Evolutionary conservation across 768 basidiomycete species (phyloP), one percentile per base, ranked within the genome.

Genomic region (Russula griseocarnosa): DNA sequence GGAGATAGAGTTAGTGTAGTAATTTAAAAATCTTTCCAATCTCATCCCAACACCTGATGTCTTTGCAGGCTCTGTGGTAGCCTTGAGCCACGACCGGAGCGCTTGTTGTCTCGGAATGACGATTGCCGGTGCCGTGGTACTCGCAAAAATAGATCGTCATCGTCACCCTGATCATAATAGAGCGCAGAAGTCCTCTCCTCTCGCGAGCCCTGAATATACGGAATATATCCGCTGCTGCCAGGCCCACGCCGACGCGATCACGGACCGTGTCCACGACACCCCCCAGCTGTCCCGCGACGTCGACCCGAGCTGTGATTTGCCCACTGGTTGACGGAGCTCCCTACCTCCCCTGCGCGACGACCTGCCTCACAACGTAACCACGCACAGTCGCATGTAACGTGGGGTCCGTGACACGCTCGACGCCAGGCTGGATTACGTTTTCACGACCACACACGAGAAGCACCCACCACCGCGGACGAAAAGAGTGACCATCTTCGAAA

Each of bases 401-500:
- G 13, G 94, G 94, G 72, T 97, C 94, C 58, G 78, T 81, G 32
- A 90, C 91, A 66, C 82, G 84, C 70, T 90, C 88, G 73, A 95
- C 77, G 24, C 90, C 88, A 7, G 96, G 96, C 73, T 97, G 92
- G 63, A 98, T 88, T 50, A 98, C 89, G 69, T 84, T 88, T 72
- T 94, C 90, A n/a, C 67, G 84, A 83, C 55, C 98, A 90, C 20
- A 76, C 88, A 70, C 84, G 84, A 6, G 86, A 82, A 22, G 94
- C 94, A 56, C 87, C 90, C 1, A 76, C 83, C 16, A 98, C 87
- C 38, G 86, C 94, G 0, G 90, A 82, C 32, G 92, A 89, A 72
- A 99, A 88, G n/a, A 98, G 76, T 28, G 93, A 92, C 97, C 97
- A 98, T 51, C 95, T 98, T 98, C 70, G 84, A 84, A 16, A 98